Evolutionary conservation across 306 rosid species (phyloP).

Genomic region (Quercus suber): DNA sequence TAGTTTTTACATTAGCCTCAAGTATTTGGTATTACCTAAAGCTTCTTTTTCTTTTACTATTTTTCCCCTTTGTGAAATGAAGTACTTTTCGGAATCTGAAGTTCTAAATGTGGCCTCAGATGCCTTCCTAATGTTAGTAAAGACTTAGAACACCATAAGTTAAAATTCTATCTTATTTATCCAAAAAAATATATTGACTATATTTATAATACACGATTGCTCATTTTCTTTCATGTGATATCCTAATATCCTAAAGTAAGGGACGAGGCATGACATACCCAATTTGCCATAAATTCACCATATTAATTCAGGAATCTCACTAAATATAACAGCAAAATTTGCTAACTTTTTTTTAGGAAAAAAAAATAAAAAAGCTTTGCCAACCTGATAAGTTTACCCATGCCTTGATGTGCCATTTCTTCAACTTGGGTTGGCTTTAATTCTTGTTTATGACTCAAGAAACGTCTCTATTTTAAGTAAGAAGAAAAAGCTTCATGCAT

Average conservation of each 20-base stretch:
- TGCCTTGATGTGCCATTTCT: slow-evolving; percentile 1
- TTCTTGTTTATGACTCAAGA: not conserved
- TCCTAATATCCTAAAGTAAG: not conserved
- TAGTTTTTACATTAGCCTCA: not conserved
- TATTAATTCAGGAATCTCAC: not conserved
- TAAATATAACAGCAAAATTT: not conserved
- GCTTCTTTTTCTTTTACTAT: not conserved
- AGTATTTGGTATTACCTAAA: not conserved
- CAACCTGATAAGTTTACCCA: not conserved
- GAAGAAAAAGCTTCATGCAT: slow-evolving; percentile 14
- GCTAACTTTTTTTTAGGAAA: not conserved
- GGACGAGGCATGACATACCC: not conserved
- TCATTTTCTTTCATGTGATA: not conserved
- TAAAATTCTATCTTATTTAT: no score
- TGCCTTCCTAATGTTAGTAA: not conserved
- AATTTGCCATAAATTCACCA: not conserved
- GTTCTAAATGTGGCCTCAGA: not conserved
- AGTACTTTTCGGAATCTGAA: not conserved
- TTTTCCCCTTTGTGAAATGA: not conserved
- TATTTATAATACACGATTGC: not conserved
- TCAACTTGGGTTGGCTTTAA: not conserved
- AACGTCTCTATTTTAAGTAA: slow-evolving; percentile 1
- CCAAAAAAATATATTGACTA: not conserved
- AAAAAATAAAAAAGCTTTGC: no score
- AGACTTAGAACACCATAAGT: not conserved